Conservation (phyloP, 106 monocot species). For the Dendrobium nobile region DNA sequence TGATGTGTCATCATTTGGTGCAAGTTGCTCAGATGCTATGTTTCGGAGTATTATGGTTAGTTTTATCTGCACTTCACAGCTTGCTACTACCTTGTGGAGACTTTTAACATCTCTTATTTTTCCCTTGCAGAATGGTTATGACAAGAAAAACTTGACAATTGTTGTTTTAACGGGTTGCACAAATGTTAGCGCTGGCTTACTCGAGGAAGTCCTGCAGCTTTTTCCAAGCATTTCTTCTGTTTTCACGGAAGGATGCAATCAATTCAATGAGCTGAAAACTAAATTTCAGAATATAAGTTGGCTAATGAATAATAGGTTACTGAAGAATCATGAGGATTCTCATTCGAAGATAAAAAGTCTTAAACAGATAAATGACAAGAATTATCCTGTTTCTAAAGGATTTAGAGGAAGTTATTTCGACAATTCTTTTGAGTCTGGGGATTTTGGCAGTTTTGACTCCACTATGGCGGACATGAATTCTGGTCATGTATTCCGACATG, state of each 20-base stretch:
- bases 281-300: constrained; percentile 67
- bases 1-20: constrained; percentile 74
- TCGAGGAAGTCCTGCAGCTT: constrained; percentile 59
- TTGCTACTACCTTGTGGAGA: background rate
- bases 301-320: constrained; percentile 23
- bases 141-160: constrained; percentile 57
- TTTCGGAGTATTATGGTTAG: constrained; percentile 72
- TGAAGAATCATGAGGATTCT: constrained; percentile 44
- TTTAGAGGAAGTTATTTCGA: constrained; percentile 29
- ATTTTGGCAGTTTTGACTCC: constrained; percentile 18
- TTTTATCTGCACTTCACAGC: constrained; percentile 8
- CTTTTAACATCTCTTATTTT: background rate
- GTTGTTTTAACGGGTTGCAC: constrained; percentile 61
- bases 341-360: constrained; percentile 61
- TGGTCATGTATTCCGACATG: constrained; percentile 53
- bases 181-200: constrained; percentile 50
- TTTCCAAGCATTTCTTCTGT: constrained; percentile 56
- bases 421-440: constrained; percentile 21
- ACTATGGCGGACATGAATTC: constrained; percentile 25
- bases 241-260: constrained; percentile 75
- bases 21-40: constrained; percentile 56
- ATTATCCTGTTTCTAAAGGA: constrained; percentile 22
- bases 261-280: constrained; percentile 56
- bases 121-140: constrained; percentile 62
- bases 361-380: constrained; percentile 58